Evolutionary conservation across 192 early-diverging fungal species (phyloP).

Genomic region (Rhizoclosmatium globosum): DNA sequence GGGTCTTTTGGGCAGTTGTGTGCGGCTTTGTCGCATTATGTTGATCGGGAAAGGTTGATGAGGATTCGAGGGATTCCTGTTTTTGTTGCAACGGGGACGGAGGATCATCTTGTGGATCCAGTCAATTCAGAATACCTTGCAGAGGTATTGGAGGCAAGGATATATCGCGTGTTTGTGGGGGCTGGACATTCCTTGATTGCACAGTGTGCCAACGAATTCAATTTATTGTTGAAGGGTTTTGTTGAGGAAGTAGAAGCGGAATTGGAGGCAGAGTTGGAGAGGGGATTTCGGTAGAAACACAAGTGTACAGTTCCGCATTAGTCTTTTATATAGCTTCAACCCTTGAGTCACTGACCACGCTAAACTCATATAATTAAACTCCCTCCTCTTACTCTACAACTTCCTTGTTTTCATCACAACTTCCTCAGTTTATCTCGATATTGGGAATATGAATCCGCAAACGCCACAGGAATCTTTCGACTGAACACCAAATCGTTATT

Average conservation of each 20-base stretch:
- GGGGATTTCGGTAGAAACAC: too few relatives aligned
- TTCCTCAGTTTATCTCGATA: neutral
- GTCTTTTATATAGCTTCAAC: too few relatives aligned
- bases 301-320: too few relatives aligned
- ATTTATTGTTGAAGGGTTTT: neutral
- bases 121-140: slow-evolving; percentile 33
- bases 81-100: slow-evolving; percentile 32
- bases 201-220: neutral
- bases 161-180: slow-evolving; percentile 10
- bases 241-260: neutral
- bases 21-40: slow-evolving; percentile 17
- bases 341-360: too few relatives aligned
- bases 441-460: slow-evolving; percentile 2
- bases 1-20: slow-evolving; percentile 20
- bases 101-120: slow-evolving; percentile 36
- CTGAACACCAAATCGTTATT: slow-evolving; percentile 16
- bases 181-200: slow-evolving; percentile 1
- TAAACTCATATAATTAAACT: too few relatives aligned
- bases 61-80: slow-evolving; percentile 11
- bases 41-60: neutral
- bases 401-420: neutral
- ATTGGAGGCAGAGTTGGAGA: too few relatives aligned
- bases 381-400: too few relatives aligned
- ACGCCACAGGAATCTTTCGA: slow-evolving; percentile 21
- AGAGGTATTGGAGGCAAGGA: neutral